These are phyloP conservation scores for Penicillium sp. DNA, from an alignment of 2,329 filamentous ascomycete genomes.

Conservation along the genomic window DNA sequence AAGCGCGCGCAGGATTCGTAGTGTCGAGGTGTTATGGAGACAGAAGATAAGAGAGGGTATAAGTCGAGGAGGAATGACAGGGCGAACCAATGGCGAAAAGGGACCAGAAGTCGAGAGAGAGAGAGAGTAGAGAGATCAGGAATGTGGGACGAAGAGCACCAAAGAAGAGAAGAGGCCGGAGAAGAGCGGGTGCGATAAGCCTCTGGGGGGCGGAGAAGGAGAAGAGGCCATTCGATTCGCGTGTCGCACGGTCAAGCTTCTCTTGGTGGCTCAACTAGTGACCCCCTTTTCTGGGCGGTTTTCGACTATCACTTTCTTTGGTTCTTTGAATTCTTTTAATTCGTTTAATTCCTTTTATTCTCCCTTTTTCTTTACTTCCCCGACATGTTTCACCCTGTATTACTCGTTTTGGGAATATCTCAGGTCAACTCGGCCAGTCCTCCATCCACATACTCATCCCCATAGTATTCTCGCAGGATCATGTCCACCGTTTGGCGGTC, in stretches of 20 bases:
- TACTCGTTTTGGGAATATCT: not conserved
- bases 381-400: not conserved
- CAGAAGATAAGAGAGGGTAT: constrained; percentile 12
- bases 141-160: constrained; percentile 17
- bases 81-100: not conserved
- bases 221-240: constrained; percentile 24
- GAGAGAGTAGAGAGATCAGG: constrained; percentile 13
- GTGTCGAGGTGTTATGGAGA: not conserved
- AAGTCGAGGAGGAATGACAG: constrained; percentile 11
- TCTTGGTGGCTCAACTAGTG: constrained; percentile 26
- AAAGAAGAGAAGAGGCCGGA: constrained; percentile 53
- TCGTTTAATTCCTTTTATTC: not conserved
- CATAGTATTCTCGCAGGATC: constrained; percentile 52
- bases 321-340: too few species aligned
- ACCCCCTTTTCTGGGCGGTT: constrained; percentile 17
- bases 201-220: constrained; percentile 24
- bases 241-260: constrained; percentile 37
- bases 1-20: constrained; percentile 1
- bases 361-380: not conserved
- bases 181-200: constrained; percentile 28
- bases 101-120: constrained; percentile 11
- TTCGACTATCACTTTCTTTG: constrained; percentile 13
- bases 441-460: constrained; percentile 58
- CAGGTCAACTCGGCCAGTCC: constrained; percentile 47
- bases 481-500: constrained; percentile 48